Evolutionary conservation across 495 filamentous ascomycete genomes (phyloP).

Genomic region (Daldinia loculata): DNA sequence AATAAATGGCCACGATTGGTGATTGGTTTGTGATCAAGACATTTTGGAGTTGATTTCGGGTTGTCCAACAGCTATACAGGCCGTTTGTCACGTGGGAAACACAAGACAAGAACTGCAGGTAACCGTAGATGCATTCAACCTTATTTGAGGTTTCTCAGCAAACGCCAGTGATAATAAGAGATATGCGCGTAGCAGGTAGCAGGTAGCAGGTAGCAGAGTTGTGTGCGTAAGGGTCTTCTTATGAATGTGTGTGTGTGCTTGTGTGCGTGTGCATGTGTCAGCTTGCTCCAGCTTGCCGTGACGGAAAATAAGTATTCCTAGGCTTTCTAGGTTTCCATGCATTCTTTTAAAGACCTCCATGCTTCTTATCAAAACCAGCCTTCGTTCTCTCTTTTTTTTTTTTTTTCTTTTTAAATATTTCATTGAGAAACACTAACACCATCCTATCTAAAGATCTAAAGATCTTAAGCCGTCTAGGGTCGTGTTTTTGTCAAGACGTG

Average conservation of each 20-base stretch:
- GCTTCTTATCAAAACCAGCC: slow-evolving; percentile 2
- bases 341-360: slow-evolving; percentile 11
- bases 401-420: background rate
- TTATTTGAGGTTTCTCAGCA: slow-evolving; percentile 47
- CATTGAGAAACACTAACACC: background rate
- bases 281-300: slow-evolving; percentile 19
- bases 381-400: background rate
- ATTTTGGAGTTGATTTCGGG: slow-evolving; percentile 18
- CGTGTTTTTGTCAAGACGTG: background rate
- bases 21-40: slow-evolving; percentile 22
- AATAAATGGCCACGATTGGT: background rate
- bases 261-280: background rate
- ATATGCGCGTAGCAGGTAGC: background rate
- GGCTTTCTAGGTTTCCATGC: background rate
- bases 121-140: slow-evolving; percentile 46
- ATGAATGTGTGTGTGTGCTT: slow-evolving; percentile 6
- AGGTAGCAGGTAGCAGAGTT: slow-evolving; percentile 1
- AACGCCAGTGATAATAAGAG: slow-evolving; percentile 39
- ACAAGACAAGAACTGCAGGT: slow-evolving; percentile 47
- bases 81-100: slow-evolving; percentile 51
- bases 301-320: slow-evolving; percentile 6
- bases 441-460: slow-evolving; percentile 12
- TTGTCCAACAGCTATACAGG: slow-evolving; percentile 31
- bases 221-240: slow-evolving; percentile 7
- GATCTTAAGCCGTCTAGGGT: background rate